Evolutionary conservation across 139 green algal genomes (phyloP), one percentile per base, ranked within the genome.

Genomic region (Pseudopediastrum boryanum): DNA sequence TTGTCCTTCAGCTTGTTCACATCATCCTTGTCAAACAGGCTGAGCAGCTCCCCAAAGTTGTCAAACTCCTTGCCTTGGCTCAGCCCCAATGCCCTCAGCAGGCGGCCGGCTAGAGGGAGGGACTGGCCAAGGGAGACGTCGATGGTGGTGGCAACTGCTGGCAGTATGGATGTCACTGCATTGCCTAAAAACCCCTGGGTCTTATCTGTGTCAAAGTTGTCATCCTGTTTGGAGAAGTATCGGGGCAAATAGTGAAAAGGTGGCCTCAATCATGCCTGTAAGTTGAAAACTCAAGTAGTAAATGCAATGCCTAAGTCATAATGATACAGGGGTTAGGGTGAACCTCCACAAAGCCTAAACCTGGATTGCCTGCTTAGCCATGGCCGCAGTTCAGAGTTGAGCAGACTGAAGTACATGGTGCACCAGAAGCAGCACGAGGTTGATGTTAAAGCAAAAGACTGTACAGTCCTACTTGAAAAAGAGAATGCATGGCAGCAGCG

Each of bases 101-200:
- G 19, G n/a, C n/a, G 58, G 31, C 25, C 31, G 12, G 58, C 21
- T 31, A 9, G 7, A 10, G 58, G 58, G 1, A 66, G 25, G 10
- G 4, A 42, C 16, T 66, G 23, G 13, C 58, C 58, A 0, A 66
- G 25, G 0, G n/a, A 10, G 0, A 12, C n/a, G n/a, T 66, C 58
- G 25, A 66, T 66, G 25, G n/a, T 27, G n/a, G n/a, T 36, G 0
- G 38, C 1, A 1, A 6, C 58, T 10, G 31, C 58, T 0, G 58
- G 58, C 58, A 66, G 58, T 9, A 66, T 31, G 1, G 31, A 29
- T 10, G 58, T 38, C 3, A 66, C 27, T 5, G 58, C 58, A 36
- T 66, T 66, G 58, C 58, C 58, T 7, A 66, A 39, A 29, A 64
- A 64, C 27, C 54, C 54, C 12, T 29, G 54, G 12, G 54, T 64